Base-by-base conservation (phyloP, 345 rosid genomes). In the Heritiera fomes region DNA sequence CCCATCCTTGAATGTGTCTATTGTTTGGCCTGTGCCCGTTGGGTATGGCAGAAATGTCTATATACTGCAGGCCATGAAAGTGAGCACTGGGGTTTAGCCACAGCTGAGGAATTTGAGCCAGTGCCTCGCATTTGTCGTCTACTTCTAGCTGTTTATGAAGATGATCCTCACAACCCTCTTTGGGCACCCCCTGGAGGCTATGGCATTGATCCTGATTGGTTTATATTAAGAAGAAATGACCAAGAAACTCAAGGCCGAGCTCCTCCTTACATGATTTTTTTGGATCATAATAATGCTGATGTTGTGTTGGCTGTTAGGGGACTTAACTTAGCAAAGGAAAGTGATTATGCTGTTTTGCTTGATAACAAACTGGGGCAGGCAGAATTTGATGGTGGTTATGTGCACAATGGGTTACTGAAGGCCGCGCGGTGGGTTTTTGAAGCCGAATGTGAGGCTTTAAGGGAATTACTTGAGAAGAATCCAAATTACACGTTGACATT, bases 171-270 rank as follows among this genome's bases (percentile, higher is more conserved):
- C 6, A 80, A 88, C 75, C 95, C 98, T 3, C 52, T 90, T 62
- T 95, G 98, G 98, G 96, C 89, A 13, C 99, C 98, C 12, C 95
- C 97, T 6, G 90, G 88, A 49, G 98, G 99, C 14, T 93, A 93
- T 84, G 90, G 95, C 30, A 84, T 93, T 43, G 81, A 93, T 28
- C 97, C 98, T 3, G 86, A 92, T 81, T 89, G 87, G 78, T 87
- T 93, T 28, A 40, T 93, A 72, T 68, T 86, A 23, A 88, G 85
- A 68, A 93, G 88, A 86, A 87, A 86, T 81, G 81, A 95, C 34
- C 91, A 90, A 52, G 86, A 90, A 73, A 93, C 95, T 0, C 83
- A 82, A 83, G 98, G 95, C 11, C 75, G 83, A 43, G 90, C 88
- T 5, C 87, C 98, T 3, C 97, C 98, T 82, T 95, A 93, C 81